Evolutionary conservation across 768 basidiomycete genomes (phyloP).

Genomic region (Trametopsis cervina): DNA sequence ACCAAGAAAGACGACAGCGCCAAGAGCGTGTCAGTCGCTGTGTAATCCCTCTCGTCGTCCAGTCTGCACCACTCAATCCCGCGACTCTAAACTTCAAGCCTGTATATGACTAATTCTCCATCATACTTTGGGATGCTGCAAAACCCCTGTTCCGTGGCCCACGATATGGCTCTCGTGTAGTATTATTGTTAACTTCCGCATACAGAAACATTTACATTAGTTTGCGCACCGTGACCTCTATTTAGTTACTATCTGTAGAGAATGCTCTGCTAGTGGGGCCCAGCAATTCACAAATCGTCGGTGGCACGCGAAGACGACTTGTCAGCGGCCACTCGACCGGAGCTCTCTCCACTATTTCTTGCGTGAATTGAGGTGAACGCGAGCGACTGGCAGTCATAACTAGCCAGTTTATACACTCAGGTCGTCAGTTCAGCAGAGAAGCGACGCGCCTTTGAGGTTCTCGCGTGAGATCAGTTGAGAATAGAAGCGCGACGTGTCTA

Average conservation of each 20-base stretch:
- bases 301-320: neutral
- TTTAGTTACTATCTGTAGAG: neutral
- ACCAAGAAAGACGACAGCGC: constrained; percentile 57
- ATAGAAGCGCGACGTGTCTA: too few relatives aligned
- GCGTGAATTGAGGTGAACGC: neutral
- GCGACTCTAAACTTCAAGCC: neutral
- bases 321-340: neutral
- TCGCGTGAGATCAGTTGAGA: too few relatives aligned
- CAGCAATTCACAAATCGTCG: neutral
- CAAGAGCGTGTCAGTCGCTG: constrained; percentile 34
- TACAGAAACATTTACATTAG: neutral
- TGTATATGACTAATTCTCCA: neutral
- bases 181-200: neutral
- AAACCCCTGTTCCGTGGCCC: too few relatives aligned
- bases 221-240: neutral
- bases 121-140: neutral
- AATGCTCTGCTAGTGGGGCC: neutral
- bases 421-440: too few relatives aligned
- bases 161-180: neutral
- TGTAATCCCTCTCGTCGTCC: constrained; percentile 8
- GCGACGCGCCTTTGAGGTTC: too few relatives aligned
- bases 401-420: too few relatives aligned
- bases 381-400: too few relatives aligned
- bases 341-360: neutral
- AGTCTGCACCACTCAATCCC: neutral